Conservation (phyloP, 345 rosid species). For the Aurinia saxatilis region DNA sequence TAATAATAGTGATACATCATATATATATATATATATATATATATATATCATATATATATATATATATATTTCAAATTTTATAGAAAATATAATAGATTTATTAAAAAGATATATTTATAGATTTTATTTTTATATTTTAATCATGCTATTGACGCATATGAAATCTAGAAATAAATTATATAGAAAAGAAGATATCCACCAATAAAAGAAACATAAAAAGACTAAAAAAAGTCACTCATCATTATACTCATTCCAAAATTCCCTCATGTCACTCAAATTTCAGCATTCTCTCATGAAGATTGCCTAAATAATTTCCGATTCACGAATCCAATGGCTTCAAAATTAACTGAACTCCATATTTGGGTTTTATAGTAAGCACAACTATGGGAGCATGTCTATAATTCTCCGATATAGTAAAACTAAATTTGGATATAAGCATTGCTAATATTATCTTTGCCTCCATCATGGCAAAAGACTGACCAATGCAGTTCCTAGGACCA, state of each 20-base stretch:
- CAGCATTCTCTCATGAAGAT: background rate
- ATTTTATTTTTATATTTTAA: too few species aligned
- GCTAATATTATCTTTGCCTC: constrained; percentile 73
- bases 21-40: too few species aligned
- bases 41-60: too few species aligned
- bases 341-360: constrained; percentile 61
- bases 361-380: constrained; percentile 70
- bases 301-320: background rate
- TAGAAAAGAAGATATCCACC: too few species aligned
- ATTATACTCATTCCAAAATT: constrained; percentile 18
- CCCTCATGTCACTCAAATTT: constrained; percentile 4
- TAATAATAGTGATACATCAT: too few species aligned
- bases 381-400: constrained; percentile 74
- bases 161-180: too few species aligned
- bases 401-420: constrained; percentile 44
- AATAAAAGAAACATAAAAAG: too few species aligned
- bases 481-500: constrained; percentile 72
- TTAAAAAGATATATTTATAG: too few species aligned
- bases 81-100: too few species aligned
- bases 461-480: constrained; percentile 77
- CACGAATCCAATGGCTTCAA: constrained; percentile 38
- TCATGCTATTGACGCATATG: too few species aligned
- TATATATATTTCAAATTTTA: too few species aligned
- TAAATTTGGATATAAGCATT: constrained; percentile 53
- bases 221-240: background rate